Percentiles rank a stretch among this genome's conserved stretches.
Evolutionary conservation across 2,329 filamentous ascomycete species (phyloP).

Genomic region (Aspergillus hiratsukae): DNA sequence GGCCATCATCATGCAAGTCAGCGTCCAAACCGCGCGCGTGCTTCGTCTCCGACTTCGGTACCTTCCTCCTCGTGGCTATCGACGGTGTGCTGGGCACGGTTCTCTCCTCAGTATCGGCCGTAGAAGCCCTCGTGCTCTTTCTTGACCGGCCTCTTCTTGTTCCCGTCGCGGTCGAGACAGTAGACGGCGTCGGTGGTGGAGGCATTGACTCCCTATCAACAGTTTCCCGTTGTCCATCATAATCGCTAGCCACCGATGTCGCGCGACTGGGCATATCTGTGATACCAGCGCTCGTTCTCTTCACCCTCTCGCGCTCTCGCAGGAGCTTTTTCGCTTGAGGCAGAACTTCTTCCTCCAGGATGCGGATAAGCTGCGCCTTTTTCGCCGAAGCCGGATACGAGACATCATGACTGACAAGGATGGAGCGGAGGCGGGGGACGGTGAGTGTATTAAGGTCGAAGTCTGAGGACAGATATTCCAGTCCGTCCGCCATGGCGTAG

Average conservation of each 20-base stretch:
- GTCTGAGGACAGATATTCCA: slow-evolving; percentile 78
- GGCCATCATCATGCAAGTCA: slow-evolving; percentile 28
- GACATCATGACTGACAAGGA: slow-evolving; percentile 84
- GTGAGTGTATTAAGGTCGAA: slow-evolving; percentile 84
- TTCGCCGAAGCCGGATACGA: slow-evolving; percentile 84
- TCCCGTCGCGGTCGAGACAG: slow-evolving; percentile 51
- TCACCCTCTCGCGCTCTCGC: slow-evolving; percentile 68
- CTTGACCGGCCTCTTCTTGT: slow-evolving; percentile 51
- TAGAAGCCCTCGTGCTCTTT: slow-evolving; percentile 44
- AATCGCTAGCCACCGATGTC: slow-evolving; percentile 55
- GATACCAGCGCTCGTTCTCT: slow-evolving; percentile 84
- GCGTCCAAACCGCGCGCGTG: slow-evolving; percentile 28
- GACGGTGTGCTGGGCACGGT: slow-evolving; percentile 23
- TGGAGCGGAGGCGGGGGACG: slow-evolving; percentile 81
- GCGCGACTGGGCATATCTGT: slow-evolving; percentile 64
- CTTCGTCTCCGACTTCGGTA: slow-evolving; percentile 32
- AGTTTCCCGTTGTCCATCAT: slow-evolving; percentile 58
- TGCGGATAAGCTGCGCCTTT: slow-evolving; percentile 78
- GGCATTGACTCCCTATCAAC: slow-evolving; percentile 42
- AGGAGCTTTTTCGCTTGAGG: slow-evolving; percentile 76
- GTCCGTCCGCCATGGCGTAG: slow-evolving; percentile 50
- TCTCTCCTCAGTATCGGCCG: slow-evolving; percentile 33
- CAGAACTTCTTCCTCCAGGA: slow-evolving; percentile 74
- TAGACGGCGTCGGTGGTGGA: slow-evolving; percentile 47
- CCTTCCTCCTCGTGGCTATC: slow-evolving; percentile 27